Evolutionary conservation across 305 asterid genomes (phyloP).

Genomic region (Withania somnifera): DNA sequence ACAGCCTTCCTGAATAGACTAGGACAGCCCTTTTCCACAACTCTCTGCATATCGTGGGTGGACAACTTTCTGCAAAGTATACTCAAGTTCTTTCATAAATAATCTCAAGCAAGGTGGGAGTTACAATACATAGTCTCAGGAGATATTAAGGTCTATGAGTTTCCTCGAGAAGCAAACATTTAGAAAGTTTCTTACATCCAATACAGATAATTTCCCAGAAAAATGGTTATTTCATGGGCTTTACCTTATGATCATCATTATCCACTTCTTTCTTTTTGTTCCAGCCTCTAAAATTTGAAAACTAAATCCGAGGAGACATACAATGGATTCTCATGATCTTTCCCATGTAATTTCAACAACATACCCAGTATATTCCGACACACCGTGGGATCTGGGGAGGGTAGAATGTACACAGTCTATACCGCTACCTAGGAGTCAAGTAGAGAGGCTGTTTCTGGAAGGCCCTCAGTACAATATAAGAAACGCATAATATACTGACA

Average conservation of each 20-base stretch:
- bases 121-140: not conserved
- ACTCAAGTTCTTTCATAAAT: not conserved
- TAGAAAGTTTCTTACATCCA: not conserved
- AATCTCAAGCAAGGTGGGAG: not conserved
- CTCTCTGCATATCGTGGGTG: conserved; percentile 43
- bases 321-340: not conserved
- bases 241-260: not conserved
- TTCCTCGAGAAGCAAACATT: not conserved
- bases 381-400: too few relatives aligned
- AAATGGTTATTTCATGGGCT: not conserved
- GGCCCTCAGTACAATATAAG: too few relatives aligned
- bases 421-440: too few relatives aligned
- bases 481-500: too few relatives aligned
- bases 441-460: too few relatives aligned
- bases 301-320: not conserved
- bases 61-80: conserved; percentile 54
- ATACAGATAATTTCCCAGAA: not conserved
- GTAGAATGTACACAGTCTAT: too few relatives aligned
- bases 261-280: not conserved
- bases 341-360: not conserved
- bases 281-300: not conserved
- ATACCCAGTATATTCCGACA: too few relatives aligned
- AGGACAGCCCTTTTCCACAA: conserved; percentile 82
- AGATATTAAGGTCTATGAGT: not conserved
- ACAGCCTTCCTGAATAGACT: conserved; percentile 63